Evolutionary conservation across 805 yeast species (phyloP).

Genomic region (Candida montana): DNA sequence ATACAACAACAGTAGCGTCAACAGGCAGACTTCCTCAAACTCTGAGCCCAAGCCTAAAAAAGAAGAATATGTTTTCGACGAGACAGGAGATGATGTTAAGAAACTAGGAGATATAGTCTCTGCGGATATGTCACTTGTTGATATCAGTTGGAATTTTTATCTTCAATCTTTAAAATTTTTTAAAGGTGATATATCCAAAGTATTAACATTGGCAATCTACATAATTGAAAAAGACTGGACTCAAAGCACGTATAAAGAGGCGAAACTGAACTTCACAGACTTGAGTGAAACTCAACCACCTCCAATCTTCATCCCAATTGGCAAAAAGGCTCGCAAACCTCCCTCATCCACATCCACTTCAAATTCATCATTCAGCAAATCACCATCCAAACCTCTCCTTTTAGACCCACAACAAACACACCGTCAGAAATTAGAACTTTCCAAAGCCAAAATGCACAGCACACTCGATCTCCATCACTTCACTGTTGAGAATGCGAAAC

Average conservation of each 20-base stretch:
- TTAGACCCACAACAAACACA: conserved; percentile 10
- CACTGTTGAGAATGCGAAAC: conserved; percentile 42
- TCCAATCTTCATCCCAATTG: background rate
- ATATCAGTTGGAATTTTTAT: conserved; percentile 36
- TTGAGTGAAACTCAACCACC: conserved; percentile 1
- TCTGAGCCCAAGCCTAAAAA: background rate
- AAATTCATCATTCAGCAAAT: background rate
- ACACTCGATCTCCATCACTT: conserved; percentile 55
- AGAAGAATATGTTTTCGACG: conserved; percentile 3
- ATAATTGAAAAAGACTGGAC: conserved; percentile 29
- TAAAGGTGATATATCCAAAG: conserved; percentile 37
- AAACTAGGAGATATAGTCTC: conserved; percentile 31
- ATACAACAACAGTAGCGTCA: too few relatives aligned
- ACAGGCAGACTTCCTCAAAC: too few relatives aligned
- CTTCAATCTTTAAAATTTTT: conserved; percentile 35
- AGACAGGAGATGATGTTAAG: conserved; percentile 24
- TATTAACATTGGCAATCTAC: conserved; percentile 31
- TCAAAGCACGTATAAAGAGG: conserved; percentile 24
- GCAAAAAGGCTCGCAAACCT: conserved; percentile 1
- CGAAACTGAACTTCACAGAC: conserved; percentile 5
- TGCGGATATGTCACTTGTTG: conserved; percentile 30
- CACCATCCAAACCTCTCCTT: background rate
- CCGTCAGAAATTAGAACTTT: conserved; percentile 13
- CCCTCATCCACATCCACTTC: background rate
- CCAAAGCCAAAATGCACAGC: conserved; percentile 15